Percentiles rank a stretch among this genome's conserved stretches.
Conservation (phyloP, 805 yeast genomes). For the Kluyveromyces wickerhamii region DNA sequence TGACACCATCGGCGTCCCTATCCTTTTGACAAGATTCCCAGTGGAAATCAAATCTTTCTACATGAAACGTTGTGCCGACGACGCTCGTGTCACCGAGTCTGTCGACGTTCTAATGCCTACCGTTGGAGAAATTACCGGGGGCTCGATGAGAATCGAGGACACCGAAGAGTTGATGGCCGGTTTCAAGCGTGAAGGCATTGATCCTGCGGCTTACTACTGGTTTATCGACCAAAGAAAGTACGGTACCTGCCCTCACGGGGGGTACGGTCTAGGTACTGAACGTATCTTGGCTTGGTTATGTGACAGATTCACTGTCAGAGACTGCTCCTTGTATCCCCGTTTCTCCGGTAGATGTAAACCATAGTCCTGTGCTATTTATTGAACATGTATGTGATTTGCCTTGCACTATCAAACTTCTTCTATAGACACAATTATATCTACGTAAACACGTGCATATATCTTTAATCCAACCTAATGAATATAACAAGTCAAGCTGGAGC, state of each 20-base stretch:
- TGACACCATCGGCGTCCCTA: constrained; percentile 88
- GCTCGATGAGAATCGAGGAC: constrained; percentile 92
- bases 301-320: constrained; percentile 96
- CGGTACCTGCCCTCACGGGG: constrained; percentile 98
- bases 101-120: constrained; percentile 98
- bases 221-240: constrained; percentile 91
- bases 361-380: too few species aligned
- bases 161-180: constrained; percentile 81
- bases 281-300: constrained; percentile 98
- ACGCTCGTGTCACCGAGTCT: constrained; percentile 91
- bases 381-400: too few species aligned
- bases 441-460: neutral
- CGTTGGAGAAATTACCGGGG: constrained; percentile 98
- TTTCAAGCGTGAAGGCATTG: constrained; percentile 86
- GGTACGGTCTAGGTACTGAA: constrained; percentile 97
- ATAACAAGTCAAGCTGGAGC: too few species aligned
- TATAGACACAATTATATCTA: neutral
- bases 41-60: constrained; percentile 95
- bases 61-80: constrained; percentile 90
- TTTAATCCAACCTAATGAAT: neutral
- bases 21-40: constrained; percentile 89
- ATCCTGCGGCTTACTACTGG: constrained; percentile 86
- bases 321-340: constrained; percentile 95
- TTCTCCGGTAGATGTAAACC: constrained; percentile 98
- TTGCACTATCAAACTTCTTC: too few species aligned